Percentiles rank a stretch among this genome's conserved stretches.
These are phyloP conservation scores for Dimocarpus longan DNA, from an alignment of 345 rosid species.

Conservation along the genomic window DNA sequence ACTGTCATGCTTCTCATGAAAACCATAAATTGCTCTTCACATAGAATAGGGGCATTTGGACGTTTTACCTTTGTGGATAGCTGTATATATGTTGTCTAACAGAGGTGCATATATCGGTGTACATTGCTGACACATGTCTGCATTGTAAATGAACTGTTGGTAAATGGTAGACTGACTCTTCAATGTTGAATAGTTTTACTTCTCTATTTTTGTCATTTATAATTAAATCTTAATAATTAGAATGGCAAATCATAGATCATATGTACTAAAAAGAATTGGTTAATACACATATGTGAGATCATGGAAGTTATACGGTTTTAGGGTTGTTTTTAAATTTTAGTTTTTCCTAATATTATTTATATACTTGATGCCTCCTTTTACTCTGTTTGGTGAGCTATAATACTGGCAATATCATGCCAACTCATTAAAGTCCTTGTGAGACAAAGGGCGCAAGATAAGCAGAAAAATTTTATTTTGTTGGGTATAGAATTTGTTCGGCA, in stretches of 20 bases:
- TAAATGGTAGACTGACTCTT: not conserved
- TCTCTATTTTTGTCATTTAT: not conserved
- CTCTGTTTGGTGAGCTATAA: not conserved
- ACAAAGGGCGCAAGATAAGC: not conserved
- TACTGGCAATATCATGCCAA: too few relatives aligned
- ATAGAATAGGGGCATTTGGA: constrained; percentile 9
- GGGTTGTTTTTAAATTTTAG: too few relatives aligned
- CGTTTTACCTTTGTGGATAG: constrained; percentile 26
- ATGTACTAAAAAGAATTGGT: too few relatives aligned
- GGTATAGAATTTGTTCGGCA: not conserved
- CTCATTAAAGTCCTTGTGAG: too few relatives aligned
- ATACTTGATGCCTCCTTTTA: not conserved
- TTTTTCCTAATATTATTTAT: too few relatives aligned
- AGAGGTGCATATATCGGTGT: constrained; percentile 23
- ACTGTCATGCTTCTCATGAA: constrained; percentile 1
- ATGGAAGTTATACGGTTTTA: too few relatives aligned
- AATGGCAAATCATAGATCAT: too few relatives aligned
- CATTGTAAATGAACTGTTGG: constrained; percentile 32
- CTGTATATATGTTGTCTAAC: constrained; percentile 32
- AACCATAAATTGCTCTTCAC: not conserved
- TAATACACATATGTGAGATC: too few relatives aligned
- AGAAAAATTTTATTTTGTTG: not conserved
- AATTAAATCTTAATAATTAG: too few relatives aligned
- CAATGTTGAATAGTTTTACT: not conserved
- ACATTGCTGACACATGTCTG: constrained; percentile 36